Evolutionary conservation across 1,284 basidiomycete species (phyloP).

Genomic region (Cystobasidium slooffiae): DNA sequence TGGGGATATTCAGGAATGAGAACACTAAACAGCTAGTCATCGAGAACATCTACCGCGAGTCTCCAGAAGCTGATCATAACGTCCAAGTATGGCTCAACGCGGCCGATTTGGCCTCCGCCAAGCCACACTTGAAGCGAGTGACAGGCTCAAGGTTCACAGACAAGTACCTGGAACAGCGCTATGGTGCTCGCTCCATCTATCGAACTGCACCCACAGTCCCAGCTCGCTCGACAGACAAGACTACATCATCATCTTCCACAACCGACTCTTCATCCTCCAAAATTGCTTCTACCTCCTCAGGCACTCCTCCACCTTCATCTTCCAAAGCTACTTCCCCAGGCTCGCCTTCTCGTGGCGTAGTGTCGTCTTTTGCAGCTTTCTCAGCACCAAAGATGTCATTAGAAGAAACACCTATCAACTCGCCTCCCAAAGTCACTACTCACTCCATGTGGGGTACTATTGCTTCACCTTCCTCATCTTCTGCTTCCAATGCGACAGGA

Average conservation of each 20-base stretch:
- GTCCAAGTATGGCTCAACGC: constrained; percentile 83
- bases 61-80: constrained; percentile 85
- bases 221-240: constrained; percentile 59
- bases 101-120: constrained; percentile 72
- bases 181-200: constrained; percentile 57
- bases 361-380: constrained; percentile 86
- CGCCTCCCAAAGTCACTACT: constrained; percentile 44
- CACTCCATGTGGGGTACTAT: constrained; percentile 44
- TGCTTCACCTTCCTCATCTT: constrained; percentile 12
- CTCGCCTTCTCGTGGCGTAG: constrained; percentile 75
- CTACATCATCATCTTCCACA: constrained; percentile 56
- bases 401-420: constrained; percentile 46
- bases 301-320: constrained; percentile 55
- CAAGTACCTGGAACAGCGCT: constrained; percentile 80
- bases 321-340: constrained; percentile 54
- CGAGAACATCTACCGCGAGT: constrained; percentile 89
- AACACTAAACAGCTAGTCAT: constrained; percentile 95
- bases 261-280: constrained; percentile 54
- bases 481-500: constrained; percentile 11
- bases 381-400: constrained; percentile 66
- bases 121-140: constrained; percentile 84
- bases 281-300: constrained; percentile 51
- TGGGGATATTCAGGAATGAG: constrained; percentile 85
- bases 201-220: constrained; percentile 49
- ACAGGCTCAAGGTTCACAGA: constrained; percentile 89